phyloP scores from a whole-genome alignment of 441 rosid genomes.

The Gossypium trilobum region DNA sequence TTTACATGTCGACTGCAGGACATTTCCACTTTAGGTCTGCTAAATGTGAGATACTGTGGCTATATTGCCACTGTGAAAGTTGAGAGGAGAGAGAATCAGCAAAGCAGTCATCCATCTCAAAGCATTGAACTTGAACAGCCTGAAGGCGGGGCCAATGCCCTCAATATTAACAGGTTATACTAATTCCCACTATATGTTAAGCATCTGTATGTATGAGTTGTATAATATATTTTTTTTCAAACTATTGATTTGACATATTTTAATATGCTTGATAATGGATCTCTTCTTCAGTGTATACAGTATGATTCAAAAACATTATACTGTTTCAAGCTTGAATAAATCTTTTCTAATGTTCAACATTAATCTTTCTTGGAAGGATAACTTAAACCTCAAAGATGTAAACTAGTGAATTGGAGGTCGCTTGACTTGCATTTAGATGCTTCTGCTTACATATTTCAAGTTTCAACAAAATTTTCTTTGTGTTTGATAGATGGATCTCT shows the following conservation, averaged over 20 bases:
- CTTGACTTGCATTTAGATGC: background rate
- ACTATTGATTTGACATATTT: background rate
- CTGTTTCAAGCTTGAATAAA: background rate
- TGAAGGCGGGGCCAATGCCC: slow-evolving; percentile 72
- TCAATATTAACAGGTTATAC: slow-evolving; percentile 55
- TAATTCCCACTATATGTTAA: background rate
- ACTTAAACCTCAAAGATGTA: background rate
- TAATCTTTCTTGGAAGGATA: background rate
- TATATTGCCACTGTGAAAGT: slow-evolving; percentile 53
- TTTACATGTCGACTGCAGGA: slow-evolving; percentile 39
- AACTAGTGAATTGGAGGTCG: background rate
- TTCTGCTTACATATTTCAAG: background rate
- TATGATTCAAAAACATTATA: background rate
- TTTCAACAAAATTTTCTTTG: background rate
- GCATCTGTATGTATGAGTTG: background rate
- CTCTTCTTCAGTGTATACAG: background rate
- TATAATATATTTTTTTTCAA: background rate
- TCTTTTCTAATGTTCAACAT: background rate
- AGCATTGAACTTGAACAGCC: slow-evolving; percentile 52
- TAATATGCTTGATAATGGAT: slow-evolving; percentile 7
- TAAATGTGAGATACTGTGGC: slow-evolving; percentile 57
- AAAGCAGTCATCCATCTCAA: slow-evolving; percentile 32
- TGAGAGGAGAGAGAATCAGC: slow-evolving; percentile 32
- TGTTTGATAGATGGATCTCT: background rate
- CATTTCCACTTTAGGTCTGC: slow-evolving; percentile 43